phyloP scores from a whole-genome alignment of 805 yeast genomes.

The Scheffersomyces spartinae region DNA sequence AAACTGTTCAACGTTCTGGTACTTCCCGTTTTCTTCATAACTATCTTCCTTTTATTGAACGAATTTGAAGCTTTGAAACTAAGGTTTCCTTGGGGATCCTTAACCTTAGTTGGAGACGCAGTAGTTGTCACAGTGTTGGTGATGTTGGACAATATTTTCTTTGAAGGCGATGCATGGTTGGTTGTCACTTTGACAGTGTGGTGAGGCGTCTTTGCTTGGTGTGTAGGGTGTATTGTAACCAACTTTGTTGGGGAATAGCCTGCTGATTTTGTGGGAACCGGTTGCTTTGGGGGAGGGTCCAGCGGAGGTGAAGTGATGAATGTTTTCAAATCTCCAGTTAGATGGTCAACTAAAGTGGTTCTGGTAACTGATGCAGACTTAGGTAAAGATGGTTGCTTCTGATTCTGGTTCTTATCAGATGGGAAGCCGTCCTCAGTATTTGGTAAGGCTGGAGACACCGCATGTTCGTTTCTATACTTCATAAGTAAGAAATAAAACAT shows the following conservation, averaged over 20 bases:
- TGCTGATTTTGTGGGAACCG: too few species aligned
- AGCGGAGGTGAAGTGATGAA: too few species aligned
- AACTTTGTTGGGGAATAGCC: too few species aligned
- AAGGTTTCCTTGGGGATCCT: too few species aligned
- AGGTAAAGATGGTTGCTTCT: slow-evolving; percentile 22
- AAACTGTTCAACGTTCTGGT: too few species aligned
- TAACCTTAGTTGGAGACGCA: slow-evolving; percentile 7
- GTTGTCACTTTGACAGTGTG: slow-evolving; percentile 13
- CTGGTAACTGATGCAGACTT: slow-evolving; percentile 28
- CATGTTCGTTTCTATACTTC: slow-evolving; percentile 65
- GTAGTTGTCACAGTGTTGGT: slow-evolving; percentile 16
- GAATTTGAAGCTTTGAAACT: slow-evolving; percentile 28
- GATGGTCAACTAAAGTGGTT: slow-evolving; percentile 28
- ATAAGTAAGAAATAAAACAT: slow-evolving; percentile 65
- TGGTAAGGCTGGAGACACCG: too few species aligned
- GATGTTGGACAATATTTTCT: slow-evolving; percentile 17
- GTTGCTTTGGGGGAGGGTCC: too few species aligned
- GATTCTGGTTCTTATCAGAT: slow-evolving; percentile 13
- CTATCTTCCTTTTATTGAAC: slow-evolving; percentile 20
- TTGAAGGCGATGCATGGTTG: slow-evolving; percentile 11
- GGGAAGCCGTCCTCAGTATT: slow-evolving; percentile 6
- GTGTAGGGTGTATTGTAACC: too few species aligned
- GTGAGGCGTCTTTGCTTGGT: too few species aligned
- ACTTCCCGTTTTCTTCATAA: slow-evolving; percentile 16
- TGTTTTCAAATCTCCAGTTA: too few species aligned